Evolutionary conservation across 2,329 filamentous ascomycete genomes (phyloP).

Genomic region (Penicillium sp.): DNA sequence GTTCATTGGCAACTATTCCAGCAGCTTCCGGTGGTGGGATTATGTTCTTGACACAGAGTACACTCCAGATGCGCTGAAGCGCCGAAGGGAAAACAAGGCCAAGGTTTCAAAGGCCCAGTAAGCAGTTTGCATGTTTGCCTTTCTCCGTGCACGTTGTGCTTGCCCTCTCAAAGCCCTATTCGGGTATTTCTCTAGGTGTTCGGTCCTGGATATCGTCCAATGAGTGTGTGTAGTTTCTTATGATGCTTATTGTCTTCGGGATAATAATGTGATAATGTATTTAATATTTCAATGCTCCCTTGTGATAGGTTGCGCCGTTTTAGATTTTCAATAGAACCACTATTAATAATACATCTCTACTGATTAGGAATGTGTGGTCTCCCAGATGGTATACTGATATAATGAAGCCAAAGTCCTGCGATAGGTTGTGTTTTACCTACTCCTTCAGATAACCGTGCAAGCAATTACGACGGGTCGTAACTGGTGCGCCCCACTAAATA

Average conservation of each 20-base stretch:
- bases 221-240: background rate
- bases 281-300: background rate
- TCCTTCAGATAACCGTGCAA: too few relatives aligned
- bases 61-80: constrained; percentile 80
- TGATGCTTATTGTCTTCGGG: background rate
- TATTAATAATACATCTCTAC: background rate
- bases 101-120: constrained; percentile 28
- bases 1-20: constrained; percentile 97
- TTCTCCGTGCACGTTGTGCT: background rate
- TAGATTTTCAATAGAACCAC: background rate
- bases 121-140: background rate
- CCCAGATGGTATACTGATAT: too few relatives aligned
- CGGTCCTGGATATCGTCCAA: background rate
- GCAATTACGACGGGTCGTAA: too few relatives aligned
- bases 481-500: too few relatives aligned
- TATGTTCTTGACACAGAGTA: constrained; percentile 90
- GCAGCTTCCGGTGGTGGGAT: constrained; percentile 99
- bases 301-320: background rate
- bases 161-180: background rate
- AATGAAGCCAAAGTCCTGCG: too few relatives aligned
- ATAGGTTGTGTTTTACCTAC: too few relatives aligned
- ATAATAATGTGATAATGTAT: constrained; percentile 6
- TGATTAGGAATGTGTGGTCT: background rate
- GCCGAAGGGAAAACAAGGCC: constrained; percentile 63
- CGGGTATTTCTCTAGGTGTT: background rate